Base-by-base conservation (phyloP, 2,329 filamentous ascomycete genomes). In the Colletotrichum cereale region DNA sequence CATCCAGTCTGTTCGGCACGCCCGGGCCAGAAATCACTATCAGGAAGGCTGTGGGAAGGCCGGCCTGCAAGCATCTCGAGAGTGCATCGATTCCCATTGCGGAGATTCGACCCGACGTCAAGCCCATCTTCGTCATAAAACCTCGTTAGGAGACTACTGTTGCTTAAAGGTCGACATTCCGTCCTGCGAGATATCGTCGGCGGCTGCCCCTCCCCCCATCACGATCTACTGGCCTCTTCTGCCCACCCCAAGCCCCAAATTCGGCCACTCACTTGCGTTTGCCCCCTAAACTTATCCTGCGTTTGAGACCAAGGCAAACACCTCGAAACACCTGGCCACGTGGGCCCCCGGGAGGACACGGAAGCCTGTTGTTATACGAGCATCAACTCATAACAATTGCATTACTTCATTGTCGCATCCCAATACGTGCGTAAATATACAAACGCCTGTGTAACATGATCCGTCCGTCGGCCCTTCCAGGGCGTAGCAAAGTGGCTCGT, bases 341-440 rank as follows among this genome's bases (percentile, higher is more conserved):
- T 21, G 8, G 38, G 26, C 10, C n/a, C 21, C 42, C 14, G 2
- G 10, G 10, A 18, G 31, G 38, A 42, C 12, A 29, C 16, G 5
- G 12, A 16, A 21, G 18, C 38, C 38, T 38, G 14, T 5, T 31
- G 56, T 24, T 44, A 2, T 2, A 21, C 24, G 26, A 40, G 8
- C 21, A 26, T 34, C 56, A 57, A 64, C 36, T 72, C 70, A 66
- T 70, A 72, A 72, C 53, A 47, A 62, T 72, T 64, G 66, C 66
- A 72, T 72, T 72, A 72, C 66, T 62, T 68, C 70, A 66, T 72
- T 72, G 60, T 70, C 70, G 55, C 61, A 62, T 72, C 66, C 61
- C 40, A 26, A 31, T 61, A 63, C 44, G 61, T 70, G 63, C 47
- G 57, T 71, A 61, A 68, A 67, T 68, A 50, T 71, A 71, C 68